A percentile compares a stretch with the other conserved stretches of the same genome.
phyloP scores from a whole-genome alignment of 2,329 filamentous ascomycete genomes.

The Karstenula rhodostoma region DNA sequence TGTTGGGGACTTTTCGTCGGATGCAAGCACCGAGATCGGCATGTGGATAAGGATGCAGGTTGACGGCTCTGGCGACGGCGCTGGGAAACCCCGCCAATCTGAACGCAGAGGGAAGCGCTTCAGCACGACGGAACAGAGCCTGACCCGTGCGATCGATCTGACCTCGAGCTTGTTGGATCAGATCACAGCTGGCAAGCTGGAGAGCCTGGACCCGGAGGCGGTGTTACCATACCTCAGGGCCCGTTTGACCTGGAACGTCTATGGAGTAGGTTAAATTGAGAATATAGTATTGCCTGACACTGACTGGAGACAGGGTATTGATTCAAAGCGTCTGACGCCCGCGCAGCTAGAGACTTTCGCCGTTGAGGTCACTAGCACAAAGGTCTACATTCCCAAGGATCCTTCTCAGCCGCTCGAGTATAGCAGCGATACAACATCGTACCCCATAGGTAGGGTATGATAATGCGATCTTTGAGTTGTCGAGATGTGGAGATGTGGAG shows the following conservation, averaged over 20 bases:
- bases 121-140: conserved; percentile 15
- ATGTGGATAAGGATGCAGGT: conserved; percentile 38
- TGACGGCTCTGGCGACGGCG: conserved; percentile 10
- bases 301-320: conserved; percentile 25
- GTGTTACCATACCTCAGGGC: conserved; percentile 39
- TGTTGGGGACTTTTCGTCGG: conserved; percentile 25
- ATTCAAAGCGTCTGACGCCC: conserved; percentile 18
- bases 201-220: conserved; percentile 26
- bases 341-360: conserved; percentile 22
- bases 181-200: conserved; percentile 27
- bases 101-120: conserved; percentile 58
- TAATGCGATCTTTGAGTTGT: neutral
- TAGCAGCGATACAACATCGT: conserved; percentile 15
- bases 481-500: no score
- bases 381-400: conserved; percentile 29
- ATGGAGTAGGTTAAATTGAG: conserved; percentile 25
- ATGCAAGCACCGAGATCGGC: conserved; percentile 29
- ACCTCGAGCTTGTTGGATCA: conserved; percentile 37
- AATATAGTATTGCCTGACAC: neutral
- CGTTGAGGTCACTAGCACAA: conserved; percentile 27
- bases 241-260: conserved; percentile 40
- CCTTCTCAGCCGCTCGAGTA: conserved; percentile 27
- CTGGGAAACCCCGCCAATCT: conserved; percentile 57
- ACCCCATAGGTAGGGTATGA: conserved; percentile 29
- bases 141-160: conserved; percentile 32